Percentiles rank a stretch among this genome's conserved stretches.
These are phyloP conservation scores for Hyphochytrium catenoides DNA, from an alignment of 352 stramenopile species.

Conservation along the genomic window DNA sequence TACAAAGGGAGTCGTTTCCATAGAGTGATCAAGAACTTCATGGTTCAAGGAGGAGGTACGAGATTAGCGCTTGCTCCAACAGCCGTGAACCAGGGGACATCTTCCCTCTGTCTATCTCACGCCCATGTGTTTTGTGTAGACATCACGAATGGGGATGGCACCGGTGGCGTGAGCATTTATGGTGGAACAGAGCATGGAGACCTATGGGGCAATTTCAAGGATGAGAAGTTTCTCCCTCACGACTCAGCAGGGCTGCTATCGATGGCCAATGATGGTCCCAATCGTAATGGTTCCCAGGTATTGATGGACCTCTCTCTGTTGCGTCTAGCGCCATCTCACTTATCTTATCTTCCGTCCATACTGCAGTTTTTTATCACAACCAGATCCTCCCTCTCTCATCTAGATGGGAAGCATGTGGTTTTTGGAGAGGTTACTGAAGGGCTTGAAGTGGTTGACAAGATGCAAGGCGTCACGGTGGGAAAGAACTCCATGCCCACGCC, in stretches of 20 bases:
- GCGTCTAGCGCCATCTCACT: background rate
- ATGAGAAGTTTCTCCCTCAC: conserved; percentile 74
- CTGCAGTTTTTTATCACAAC: conserved; percentile 75
- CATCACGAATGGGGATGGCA: conserved; percentile 24
- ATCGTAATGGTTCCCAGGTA: conserved; percentile 67
- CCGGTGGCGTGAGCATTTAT: conserved; percentile 66
- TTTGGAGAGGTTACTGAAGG: conserved; percentile 55
- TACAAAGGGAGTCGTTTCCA: conserved; percentile 76
- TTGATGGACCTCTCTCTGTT: no score
- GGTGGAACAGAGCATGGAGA: conserved; percentile 18
- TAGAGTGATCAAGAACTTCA: conserved; percentile 73
- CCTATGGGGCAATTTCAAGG: conserved; percentile 30
- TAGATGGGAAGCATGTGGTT: conserved; percentile 82
- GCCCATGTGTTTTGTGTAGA: conserved; percentile 2
- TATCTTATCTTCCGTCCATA: background rate
- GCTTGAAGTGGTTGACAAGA: conserved; percentile 61
- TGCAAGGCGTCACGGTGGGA: conserved; percentile 35
- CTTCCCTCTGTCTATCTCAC: background rate
- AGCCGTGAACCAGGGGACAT: no score
- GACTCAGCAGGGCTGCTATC: conserved; percentile 41
- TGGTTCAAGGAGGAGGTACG: conserved; percentile 68
- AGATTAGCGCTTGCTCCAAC: conserved; percentile 5
- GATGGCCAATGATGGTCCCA: conserved; percentile 69
- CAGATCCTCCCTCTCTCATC: conserved; percentile 15
- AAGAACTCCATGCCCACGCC: conserved; percentile 24